phyloP scores from a whole-genome alignment of 495 filamentous ascomycete genomes.

The Hypoxylon lienhwacheense region DNA sequence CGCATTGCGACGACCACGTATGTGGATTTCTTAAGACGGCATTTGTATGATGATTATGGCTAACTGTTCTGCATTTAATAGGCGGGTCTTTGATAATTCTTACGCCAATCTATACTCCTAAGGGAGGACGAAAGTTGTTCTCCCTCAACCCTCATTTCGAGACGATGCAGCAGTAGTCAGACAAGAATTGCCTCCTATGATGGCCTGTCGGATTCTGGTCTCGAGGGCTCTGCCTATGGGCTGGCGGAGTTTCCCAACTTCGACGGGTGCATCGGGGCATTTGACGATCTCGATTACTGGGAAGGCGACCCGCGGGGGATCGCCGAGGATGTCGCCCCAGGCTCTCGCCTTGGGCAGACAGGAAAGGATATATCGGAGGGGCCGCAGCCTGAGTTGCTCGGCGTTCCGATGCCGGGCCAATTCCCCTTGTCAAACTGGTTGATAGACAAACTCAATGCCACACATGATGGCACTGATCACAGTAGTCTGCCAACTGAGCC shows the following conservation, averaged over 20 bases:
- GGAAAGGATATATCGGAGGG: not conserved
- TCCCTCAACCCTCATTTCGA: slow-evolving; percentile 22
- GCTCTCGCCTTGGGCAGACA: not conserved
- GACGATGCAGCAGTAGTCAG: slow-evolving; percentile 21
- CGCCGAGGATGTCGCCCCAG: not conserved
- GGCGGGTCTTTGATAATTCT: not conserved
- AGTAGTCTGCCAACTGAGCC: not conserved
- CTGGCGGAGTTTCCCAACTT: slow-evolving; percentile 10
- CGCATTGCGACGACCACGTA: too few relatives aligned
- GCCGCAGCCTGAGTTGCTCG: not conserved
- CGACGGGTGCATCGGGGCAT: not conserved
- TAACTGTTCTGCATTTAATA: not conserved
- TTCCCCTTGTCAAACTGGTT: slow-evolving; percentile 14
- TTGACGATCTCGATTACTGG: slow-evolving; percentile 18
- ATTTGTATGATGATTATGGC: not conserved
- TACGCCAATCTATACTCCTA: slow-evolving; percentile 2
- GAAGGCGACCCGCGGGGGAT: not conserved
- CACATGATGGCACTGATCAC: not conserved
- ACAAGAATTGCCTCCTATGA: slow-evolving; percentile 4
- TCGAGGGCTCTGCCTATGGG: slow-evolving; percentile 11
- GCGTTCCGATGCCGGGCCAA: slow-evolving; percentile 5
- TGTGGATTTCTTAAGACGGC: not conserved
- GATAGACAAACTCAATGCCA: slow-evolving; percentile 1
- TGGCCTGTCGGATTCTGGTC: slow-evolving; percentile 3
- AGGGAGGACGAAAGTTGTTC: slow-evolving; percentile 17